Percentiles rank a stretch among this genome's conserved stretches.
phyloP scores from a whole-genome alignment of 2,329 filamentous ascomycete species.

The Blastomyces percursus region DNA sequence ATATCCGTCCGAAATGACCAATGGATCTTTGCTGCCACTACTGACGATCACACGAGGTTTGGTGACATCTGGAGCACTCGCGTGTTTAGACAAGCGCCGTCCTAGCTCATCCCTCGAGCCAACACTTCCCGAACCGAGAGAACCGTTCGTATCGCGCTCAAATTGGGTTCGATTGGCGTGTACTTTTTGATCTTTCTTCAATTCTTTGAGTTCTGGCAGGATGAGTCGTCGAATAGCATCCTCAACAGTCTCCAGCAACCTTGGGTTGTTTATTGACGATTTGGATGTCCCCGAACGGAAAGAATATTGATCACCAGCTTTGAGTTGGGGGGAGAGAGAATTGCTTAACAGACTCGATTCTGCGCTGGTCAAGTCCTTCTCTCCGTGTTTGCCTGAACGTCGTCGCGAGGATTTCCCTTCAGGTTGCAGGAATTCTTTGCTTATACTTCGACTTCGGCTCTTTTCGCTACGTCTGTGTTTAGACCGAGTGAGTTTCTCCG shows the following conservation, averaged over 20 bases:
- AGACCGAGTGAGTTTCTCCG: conserved; percentile 49
- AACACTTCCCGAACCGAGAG: conserved; percentile 47
- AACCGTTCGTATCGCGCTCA: conserved; percentile 51
- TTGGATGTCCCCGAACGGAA: conserved; percentile 48
- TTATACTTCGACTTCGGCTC: conserved; percentile 37
- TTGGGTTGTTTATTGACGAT: conserved; percentile 85
- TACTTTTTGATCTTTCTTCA: conserved; percentile 82
- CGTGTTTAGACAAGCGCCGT: conserved; percentile 44
- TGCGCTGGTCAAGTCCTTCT: conserved; percentile 45
- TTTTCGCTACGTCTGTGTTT: conserved; percentile 34
- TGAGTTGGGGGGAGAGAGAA: conserved; percentile 44
- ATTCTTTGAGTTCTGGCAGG: conserved; percentile 76
- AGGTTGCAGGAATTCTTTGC: conserved; percentile 36
- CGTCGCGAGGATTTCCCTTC: conserved; percentile 19
- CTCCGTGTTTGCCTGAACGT: conserved; percentile 20
- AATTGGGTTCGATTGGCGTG: conserved; percentile 61
- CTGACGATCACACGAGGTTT: conserved; percentile 53
- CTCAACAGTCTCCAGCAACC: conserved; percentile 80
- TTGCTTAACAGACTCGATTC: conserved; percentile 53
- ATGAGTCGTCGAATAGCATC: conserved; percentile 85
- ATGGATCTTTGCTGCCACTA: conserved; percentile 48
- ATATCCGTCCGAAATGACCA: conserved; percentile 41
- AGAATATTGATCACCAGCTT: conserved; percentile 48
- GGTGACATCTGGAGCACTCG: conserved; percentile 49
- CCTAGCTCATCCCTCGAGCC: conserved; percentile 45